Base-by-base conservation (phyloP, 2,329 filamentous ascomycete genomes). In the Colletotrichum truncatum region DNA sequence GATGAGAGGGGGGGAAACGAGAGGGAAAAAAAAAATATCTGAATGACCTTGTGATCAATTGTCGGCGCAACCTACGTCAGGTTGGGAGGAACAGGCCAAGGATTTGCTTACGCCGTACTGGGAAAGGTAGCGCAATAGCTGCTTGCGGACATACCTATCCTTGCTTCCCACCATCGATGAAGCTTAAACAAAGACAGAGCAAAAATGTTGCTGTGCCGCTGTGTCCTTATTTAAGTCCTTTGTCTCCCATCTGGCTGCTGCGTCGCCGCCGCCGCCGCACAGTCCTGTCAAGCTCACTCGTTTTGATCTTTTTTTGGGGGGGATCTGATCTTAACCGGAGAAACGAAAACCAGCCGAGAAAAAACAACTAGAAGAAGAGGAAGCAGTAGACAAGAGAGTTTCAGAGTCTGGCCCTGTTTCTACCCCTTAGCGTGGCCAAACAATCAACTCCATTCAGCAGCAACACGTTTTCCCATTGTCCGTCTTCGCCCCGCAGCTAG, bases 1-100 rank as follows among this genome's bases (percentile, higher is more conserved):
- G 12, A 30, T 38, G 32, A 8, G n/a, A 34, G 12, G n/a, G n/a
- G n/a, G n/a, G n/a, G n/a, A n/a, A n/a, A n/a, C n/a, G n/a, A n/a
- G 28, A 43, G 45, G 9, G 21, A 28, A 41, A 56, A 53, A 48
- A 53, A 67, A 68, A 67, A 46, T 46, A 45, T 66, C 53, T 68
- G 53, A 25, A 21, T 18, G 59, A 43, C 66, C 66, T 51, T 67
- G 66, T 68, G 67, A 68, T 67, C 64, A 64, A 28, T 67, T 30
- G 51, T 49, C 52, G 59, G 57, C 59, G 58, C 52, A 64, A 38
- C 56, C 43, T 52, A 59, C 45, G 54, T 38, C 43, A 55, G 38
- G 62, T 25, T 30, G 51, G 39, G 52, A 55, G 52, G 36, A 43
- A 38, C 10, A 30, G 55, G 62, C 62, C 62, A 62, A 62, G 62